phyloP scores from a whole-genome alignment of 768 basidiomycete genomes.

The Leucosporidium yakuticum region DNA sequence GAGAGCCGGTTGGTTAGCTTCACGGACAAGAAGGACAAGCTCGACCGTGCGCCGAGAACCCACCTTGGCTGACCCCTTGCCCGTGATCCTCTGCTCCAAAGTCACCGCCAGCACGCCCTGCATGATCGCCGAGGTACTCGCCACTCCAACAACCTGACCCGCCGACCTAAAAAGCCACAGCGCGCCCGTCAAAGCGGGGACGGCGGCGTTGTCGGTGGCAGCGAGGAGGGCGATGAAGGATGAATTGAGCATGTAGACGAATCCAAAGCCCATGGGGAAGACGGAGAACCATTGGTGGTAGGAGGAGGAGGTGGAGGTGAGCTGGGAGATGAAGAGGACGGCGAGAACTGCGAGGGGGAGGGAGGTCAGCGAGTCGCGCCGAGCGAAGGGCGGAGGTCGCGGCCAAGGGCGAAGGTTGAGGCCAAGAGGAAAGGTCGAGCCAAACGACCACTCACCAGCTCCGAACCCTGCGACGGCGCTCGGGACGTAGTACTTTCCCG shows the following conservation, averaged over 20 bases:
- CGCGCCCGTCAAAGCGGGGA: constrained; percentile 6
- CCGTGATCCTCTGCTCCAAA: constrained; percentile 65
- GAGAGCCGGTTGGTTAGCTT: constrained; percentile 10
- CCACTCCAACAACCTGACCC: constrained; percentile 91
- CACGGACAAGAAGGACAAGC: background rate
- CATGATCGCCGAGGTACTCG: constrained; percentile 71
- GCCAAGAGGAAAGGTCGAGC: background rate
- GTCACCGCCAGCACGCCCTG: constrained; percentile 68
- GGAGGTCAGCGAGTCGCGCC: background rate
- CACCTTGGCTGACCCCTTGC: constrained; percentile 65
- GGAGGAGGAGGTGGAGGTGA: background rate
- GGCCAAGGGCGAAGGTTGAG: background rate
- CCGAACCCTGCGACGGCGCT: background rate
- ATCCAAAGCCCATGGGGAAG: constrained; percentile 11
- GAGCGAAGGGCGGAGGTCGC: background rate
- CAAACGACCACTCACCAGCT: background rate
- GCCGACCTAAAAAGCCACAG: constrained; percentile 73
- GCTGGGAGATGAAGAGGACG: background rate
- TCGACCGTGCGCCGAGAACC: constrained; percentile 36
- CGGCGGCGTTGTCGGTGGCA: background rate
- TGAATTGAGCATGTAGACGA: constrained; percentile 10
- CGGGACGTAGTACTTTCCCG: constrained; percentile 6
- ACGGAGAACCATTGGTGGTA: background rate
- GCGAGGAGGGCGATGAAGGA: constrained; percentile 14
- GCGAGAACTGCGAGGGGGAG: background rate